phyloP scores from a whole-genome alignment of 768 basidiomycete species.

The Pleurotus djamor region DNA sequence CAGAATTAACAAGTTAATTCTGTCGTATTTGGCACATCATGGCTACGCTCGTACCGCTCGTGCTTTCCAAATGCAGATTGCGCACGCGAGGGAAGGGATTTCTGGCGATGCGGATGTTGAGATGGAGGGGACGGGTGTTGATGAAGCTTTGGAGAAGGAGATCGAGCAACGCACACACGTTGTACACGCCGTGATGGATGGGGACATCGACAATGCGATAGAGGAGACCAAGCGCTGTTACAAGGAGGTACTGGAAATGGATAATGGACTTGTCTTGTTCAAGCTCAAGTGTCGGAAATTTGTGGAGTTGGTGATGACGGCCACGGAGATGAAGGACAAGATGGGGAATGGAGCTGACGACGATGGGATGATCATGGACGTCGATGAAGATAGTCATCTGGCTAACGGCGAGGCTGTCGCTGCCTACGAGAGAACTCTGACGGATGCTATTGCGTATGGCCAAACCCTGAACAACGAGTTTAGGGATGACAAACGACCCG shows the following conservation, averaged over 20 bases:
- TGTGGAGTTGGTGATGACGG: constrained; percentile 75
- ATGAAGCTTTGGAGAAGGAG: constrained; percentile 40
- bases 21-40: constrained; percentile 81
- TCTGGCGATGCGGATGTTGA: constrained; percentile 16
- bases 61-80: constrained; percentile 55
- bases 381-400: constrained; percentile 36
- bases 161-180: constrained; percentile 71
- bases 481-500: constrained; percentile 56
- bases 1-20: constrained; percentile 70
- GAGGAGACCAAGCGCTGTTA: constrained; percentile 51
- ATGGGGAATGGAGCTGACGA: constrained; percentile 34
- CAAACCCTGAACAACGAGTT: constrained; percentile 69
- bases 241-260: constrained; percentile 62
- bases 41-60: constrained; percentile 75
- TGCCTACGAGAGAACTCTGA: constrained; percentile 55
- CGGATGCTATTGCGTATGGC: constrained; percentile 71
- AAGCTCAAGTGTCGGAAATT: constrained; percentile 84
- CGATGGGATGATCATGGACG: constrained; percentile 51
- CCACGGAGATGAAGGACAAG: constrained; percentile 66
- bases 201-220: constrained; percentile 72
- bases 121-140: constrained; percentile 11
- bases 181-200: constrained; percentile 63
- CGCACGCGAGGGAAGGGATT: constrained; percentile 41
- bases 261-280: constrained; percentile 73
- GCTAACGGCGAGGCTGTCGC: constrained; percentile 21